Evolutionary conservation across 495 filamentous ascomycete species (phyloP).

Genomic region (Mytilinidion resinicola): DNA sequence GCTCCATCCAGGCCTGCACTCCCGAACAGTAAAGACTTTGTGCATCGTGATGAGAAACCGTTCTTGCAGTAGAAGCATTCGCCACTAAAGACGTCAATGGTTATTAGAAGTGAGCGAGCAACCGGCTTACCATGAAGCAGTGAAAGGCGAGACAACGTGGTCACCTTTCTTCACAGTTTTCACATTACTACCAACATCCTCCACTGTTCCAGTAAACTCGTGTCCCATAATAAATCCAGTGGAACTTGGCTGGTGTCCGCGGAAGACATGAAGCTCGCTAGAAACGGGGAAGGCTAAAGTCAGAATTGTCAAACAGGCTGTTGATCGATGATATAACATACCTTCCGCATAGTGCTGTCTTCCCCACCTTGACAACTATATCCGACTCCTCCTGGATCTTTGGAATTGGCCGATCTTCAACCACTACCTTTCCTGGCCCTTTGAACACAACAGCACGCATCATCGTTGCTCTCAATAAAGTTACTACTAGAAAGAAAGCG

Average conservation of each 20-base stretch:
- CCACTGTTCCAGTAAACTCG: slow-evolving; percentile 75
- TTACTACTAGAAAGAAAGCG: slow-evolving; percentile 11
- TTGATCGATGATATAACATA: slow-evolving; percentile 35
- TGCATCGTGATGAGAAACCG: slow-evolving; percentile 77
- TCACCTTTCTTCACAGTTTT: slow-evolving; percentile 69
- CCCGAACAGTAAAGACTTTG: slow-evolving; percentile 69
- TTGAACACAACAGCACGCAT: slow-evolving; percentile 63
- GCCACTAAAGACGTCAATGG: slow-evolving; percentile 43
- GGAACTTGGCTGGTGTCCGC: slow-evolving; percentile 64
- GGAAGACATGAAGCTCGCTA: slow-evolving; percentile 86
- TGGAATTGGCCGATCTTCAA: slow-evolving; percentile 62
- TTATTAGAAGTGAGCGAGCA: not conserved
- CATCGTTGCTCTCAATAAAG: slow-evolving; percentile 47
- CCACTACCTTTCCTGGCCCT: slow-evolving; percentile 52
- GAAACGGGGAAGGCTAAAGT: not conserved
- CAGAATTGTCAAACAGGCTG: slow-evolving; percentile 1
- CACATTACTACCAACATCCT: slow-evolving; percentile 60
- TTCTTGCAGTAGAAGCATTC: slow-evolving; percentile 88
- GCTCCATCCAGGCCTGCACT: slow-evolving; percentile 68
- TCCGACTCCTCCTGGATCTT: slow-evolving; percentile 65
- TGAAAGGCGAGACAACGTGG: slow-evolving; percentile 59
- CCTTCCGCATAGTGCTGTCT: slow-evolving; percentile 89
- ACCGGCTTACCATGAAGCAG: slow-evolving; percentile 67
- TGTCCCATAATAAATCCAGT: slow-evolving; percentile 71
- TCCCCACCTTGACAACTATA: slow-evolving; percentile 76